Conservation (phyloP, 305 asterid genomes). For the Euphrasia arctica region DNA sequence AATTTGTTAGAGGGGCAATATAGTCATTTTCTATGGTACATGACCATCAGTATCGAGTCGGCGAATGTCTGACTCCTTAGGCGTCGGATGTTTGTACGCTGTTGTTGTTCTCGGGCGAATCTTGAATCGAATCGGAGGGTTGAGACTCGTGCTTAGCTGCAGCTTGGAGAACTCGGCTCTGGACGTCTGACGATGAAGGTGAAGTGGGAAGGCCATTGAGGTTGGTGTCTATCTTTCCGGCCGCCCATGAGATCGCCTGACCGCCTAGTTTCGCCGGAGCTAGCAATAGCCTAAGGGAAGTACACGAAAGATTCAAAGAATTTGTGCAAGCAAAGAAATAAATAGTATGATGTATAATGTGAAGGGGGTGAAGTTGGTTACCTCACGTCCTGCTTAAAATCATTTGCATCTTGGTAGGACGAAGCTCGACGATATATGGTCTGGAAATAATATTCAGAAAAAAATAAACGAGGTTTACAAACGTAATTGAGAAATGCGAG, state of each 20-base stretch:
- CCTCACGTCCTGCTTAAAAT: constrained; percentile 63
- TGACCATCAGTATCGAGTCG: no score
- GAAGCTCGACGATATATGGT: constrained; percentile 51
- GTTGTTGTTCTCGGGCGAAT: constrained; percentile 36
- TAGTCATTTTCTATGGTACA: no score
- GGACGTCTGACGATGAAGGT: constrained; percentile 74
- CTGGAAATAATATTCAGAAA: constrained; percentile 32
- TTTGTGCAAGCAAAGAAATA: neutral
- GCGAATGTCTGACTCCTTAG: constrained; percentile 22
- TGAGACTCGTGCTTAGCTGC: constrained; percentile 90
- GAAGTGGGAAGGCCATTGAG: constrained; percentile 72
- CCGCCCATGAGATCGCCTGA: constrained; percentile 62
- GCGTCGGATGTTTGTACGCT: constrained; percentile 59
- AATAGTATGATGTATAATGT: neutral
- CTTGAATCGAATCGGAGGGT: constrained; percentile 46
- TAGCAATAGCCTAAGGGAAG: constrained; percentile 43
- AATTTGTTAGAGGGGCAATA: no score
- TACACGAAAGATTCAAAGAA: neutral
- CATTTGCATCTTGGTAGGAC: constrained; percentile 59
- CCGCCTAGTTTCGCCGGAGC: constrained; percentile 59
- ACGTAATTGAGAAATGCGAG: no score
- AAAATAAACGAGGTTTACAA: neutral
- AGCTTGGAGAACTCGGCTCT: constrained; percentile 76
- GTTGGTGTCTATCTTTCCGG: constrained; percentile 52
- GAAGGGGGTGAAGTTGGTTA: constrained; percentile 26